Conservation (phyloP, 495 filamentous ascomycete genomes). For the Hypoxylon lenormandii region DNA sequence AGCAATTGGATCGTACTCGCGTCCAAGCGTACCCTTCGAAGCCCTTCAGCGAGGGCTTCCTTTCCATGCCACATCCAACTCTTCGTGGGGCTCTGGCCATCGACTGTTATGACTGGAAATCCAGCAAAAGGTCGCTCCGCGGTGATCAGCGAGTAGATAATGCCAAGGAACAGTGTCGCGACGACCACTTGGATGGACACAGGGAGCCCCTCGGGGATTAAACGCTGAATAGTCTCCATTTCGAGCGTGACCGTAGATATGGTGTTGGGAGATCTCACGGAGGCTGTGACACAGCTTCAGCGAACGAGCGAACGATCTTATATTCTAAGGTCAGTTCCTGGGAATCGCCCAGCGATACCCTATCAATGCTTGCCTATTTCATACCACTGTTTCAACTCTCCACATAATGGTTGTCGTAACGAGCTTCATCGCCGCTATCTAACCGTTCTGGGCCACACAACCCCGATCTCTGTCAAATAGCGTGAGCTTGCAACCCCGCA, state of each 20-base stretch:
- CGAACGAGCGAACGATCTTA: slow-evolving; percentile 6
- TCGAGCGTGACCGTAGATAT: neutral
- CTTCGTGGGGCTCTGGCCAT: slow-evolving; percentile 42
- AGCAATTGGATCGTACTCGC: neutral
- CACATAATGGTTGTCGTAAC: slow-evolving; percentile 10
- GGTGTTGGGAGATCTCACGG: neutral
- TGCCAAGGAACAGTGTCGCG: slow-evolving; percentile 37
- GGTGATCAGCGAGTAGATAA: slow-evolving; percentile 45
- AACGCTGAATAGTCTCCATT: slow-evolving; percentile 44
- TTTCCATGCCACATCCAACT: slow-evolving; percentile 44
- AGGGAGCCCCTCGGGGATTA: slow-evolving; percentile 45
- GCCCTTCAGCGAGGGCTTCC: slow-evolving; percentile 41
- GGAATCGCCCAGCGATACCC: neutral
- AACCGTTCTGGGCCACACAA: slow-evolving; percentile 13
- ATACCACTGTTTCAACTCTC: slow-evolving; percentile 27
- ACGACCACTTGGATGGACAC: slow-evolving; percentile 44
- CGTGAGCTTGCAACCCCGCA: slow-evolving; percentile 18
- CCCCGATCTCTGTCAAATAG: slow-evolving; percentile 18
- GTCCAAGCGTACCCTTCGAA: slow-evolving; percentile 28
- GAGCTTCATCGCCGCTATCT: slow-evolving; percentile 13
- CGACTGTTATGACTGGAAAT: slow-evolving; percentile 45
- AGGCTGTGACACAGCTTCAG: neutral
- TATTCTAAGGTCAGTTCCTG: slow-evolving; percentile 9
- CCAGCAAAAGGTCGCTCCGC: slow-evolving; percentile 41
- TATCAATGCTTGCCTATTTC: neutral